Evolutionary conservation across 805 yeast genomes (phyloP).

Genomic region (Starmerella ratchasimensis): DNA sequence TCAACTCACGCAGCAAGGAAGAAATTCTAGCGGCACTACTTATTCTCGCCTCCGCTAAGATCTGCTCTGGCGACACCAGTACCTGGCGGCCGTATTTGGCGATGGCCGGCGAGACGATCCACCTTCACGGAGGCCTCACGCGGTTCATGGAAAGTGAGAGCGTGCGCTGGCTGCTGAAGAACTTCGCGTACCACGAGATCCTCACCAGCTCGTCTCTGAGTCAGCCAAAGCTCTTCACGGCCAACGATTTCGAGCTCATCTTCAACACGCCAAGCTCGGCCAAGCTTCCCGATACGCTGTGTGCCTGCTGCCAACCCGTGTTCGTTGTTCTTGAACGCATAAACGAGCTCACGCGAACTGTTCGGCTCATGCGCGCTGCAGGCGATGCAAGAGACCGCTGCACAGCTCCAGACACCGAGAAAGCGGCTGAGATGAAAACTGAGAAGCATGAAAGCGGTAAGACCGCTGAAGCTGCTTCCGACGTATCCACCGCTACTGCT

Average conservation of each 20-base stretch:
- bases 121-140: constrained; percentile 46
- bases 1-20: constrained; percentile 16
- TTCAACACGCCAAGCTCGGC: constrained; percentile 9
- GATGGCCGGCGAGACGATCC: constrained; percentile 51
- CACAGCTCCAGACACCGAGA: no score
- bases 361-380: constrained; percentile 22
- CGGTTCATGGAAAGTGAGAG: constrained; percentile 40
- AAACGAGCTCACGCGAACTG: constrained; percentile 41
- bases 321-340: constrained; percentile 56
- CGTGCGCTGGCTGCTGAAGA: constrained; percentile 58
- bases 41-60: constrained; percentile 65
- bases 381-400: no score
- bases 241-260: constrained; percentile 19
- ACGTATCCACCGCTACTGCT: no score
- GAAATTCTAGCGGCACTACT: constrained; percentile 49
- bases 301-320: constrained; percentile 60
- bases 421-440: no score
- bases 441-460: no score
- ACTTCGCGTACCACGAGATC: constrained; percentile 71
- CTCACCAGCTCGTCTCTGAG: constrained; percentile 44
- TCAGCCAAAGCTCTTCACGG: constrained; percentile 50
- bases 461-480: no score
- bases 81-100: constrained; percentile 58
- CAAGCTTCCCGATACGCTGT: constrained; percentile 48
- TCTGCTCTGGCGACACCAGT: constrained; percentile 67